These are phyloP conservation scores for Fusarium vanettenii DNA, from an alignment of 2,329 filamentous ascomycete genomes.

Conservation along the genomic window DNA sequence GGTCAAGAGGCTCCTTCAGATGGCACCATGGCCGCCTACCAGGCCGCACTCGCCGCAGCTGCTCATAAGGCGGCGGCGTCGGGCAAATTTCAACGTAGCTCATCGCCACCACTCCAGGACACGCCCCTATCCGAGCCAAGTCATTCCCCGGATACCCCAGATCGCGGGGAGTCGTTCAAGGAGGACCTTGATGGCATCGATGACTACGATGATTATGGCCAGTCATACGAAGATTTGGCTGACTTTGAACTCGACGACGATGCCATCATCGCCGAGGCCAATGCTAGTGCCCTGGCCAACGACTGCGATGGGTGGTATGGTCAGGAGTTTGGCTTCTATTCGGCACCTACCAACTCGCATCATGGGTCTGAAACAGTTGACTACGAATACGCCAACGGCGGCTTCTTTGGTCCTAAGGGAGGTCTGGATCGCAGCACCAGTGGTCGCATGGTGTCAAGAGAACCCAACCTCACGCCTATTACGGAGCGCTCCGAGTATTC, in stretches of 20 bases:
- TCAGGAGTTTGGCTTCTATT: slow-evolving; percentile 96
- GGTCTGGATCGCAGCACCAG: slow-evolving; percentile 75
- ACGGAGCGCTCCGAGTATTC: slow-evolving; percentile 97
- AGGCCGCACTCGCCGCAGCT: slow-evolving; percentile 85
- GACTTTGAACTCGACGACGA: slow-evolving; percentile 83
- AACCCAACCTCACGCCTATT: slow-evolving; percentile 95
- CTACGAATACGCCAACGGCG: slow-evolving; percentile 79
- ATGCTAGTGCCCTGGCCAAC: slow-evolving; percentile 90
- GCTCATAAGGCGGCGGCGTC: slow-evolving; percentile 80
- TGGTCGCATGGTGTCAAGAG: slow-evolving; percentile 78
- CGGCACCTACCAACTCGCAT: slow-evolving; percentile 61
- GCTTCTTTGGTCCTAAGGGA: slow-evolving; percentile 86
- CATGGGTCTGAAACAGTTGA: slow-evolving; percentile 57
- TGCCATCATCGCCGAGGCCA: slow-evolving; percentile 92
- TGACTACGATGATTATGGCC: slow-evolving; percentile 57
- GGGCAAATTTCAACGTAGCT: slow-evolving; percentile 77
- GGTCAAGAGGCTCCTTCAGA: slow-evolving; percentile 16
- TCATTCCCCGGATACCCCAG: slow-evolving; percentile 22
- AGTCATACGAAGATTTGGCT: slow-evolving; percentile 71
- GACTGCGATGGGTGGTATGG: slow-evolving; percentile 96
- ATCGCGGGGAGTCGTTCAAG: slow-evolving; percentile 19
- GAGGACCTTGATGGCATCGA: slow-evolving; percentile 57
- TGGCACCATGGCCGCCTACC: slow-evolving; percentile 71
- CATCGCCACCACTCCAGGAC: slow-evolving; percentile 54
- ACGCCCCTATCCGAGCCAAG: slow-evolving; percentile 18